A percentile compares a stretch with the other conserved stretches of the same genome.
Conservation (phyloP, 148 eudicot genomes). For the Rhododendron vialii region DNA sequence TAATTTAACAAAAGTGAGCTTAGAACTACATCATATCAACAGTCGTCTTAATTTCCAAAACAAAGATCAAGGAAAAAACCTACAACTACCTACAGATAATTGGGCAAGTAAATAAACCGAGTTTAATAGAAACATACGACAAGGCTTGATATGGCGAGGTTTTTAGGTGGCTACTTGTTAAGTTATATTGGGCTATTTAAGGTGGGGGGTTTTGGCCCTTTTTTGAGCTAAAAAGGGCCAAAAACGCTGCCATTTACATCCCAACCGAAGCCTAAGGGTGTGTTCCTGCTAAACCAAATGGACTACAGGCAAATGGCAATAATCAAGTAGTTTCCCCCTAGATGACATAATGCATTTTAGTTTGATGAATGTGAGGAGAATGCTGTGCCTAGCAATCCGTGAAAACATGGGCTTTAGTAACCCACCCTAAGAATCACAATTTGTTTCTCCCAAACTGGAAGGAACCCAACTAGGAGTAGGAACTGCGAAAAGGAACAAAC, state of each 20-base stretch:
- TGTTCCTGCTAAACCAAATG: too few relatives aligned
- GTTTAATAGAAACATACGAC: neutral
- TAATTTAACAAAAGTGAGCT: neutral
- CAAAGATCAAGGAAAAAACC: neutral
- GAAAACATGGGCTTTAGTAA: neutral
- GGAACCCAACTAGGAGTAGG: neutral
- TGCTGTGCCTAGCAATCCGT: too few relatives aligned
- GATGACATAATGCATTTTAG: too few relatives aligned
- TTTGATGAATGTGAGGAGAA: too few relatives aligned
- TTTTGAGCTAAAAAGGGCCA: neutral
- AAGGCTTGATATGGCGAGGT: neutral
- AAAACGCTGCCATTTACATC: neutral
- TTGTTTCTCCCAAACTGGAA: neutral
- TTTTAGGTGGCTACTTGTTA: neutral
- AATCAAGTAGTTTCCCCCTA: too few relatives aligned
- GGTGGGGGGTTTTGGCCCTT: neutral
- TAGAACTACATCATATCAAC: neutral
- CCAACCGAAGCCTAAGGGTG: neutral
- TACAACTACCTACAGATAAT: neutral
- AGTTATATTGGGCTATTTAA: neutral
- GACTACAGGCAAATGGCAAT: too few relatives aligned
- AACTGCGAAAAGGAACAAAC: neutral
- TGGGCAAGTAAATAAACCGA: neutral
- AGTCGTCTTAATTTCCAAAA: neutral
- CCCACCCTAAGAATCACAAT: neutral